Base-by-base conservation (phyloP, 495 filamentous ascomycete species). In the Penicillium pulvis region DNA sequence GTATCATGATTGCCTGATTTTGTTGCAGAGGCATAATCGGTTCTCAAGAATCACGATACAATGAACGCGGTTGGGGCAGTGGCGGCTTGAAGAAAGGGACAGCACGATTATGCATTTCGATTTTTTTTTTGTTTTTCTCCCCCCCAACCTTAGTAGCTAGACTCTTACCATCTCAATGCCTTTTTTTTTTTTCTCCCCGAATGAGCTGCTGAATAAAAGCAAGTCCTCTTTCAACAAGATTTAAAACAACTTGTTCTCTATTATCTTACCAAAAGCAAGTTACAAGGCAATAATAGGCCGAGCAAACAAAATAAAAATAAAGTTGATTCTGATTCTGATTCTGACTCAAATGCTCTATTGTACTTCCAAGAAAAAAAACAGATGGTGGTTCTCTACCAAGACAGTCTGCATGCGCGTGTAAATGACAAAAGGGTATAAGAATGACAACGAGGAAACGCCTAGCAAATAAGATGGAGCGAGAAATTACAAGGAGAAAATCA, bases 91-190 rank as follows among this genome's bases (percentile, higher is more conserved):
- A 64, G 64, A 65, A 67, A 64, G 68, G 59, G 71, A 64, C 64
- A 64, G 71, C 65, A 76, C 70, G 71, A 72, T 71, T 66, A 75
- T 71, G 72, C 71, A 69, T 72, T 73, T 71, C 62, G 62, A 60
- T 64, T 67, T 62, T 63, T 23, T 65, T 58, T 66, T 68, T 65
- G 54, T 63, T 66, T 66, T 64, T 61, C 28, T 43, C 30, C 50
- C 67, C 62, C 65, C 61, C 59, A 57, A 69, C 57, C 69, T 66
- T 72, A 75, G 73, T 76, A 78, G 75, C 69, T 78, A 78, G 75
- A 78, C 71, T 41, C 14, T 62, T 72, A 66, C 59, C 69, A 72
- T 71, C 63, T 66, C 64, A 72, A 71, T 72, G 65, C 66, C 64
- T 64, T 63, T 72, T 72, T 63, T 72, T 72, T 64, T 59, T 55